Evolutionary conservation across 2,329 filamentous ascomycete genomes (phyloP), one percentile per base, ranked within the genome.

Genomic region (Onygenales sp.): DNA sequence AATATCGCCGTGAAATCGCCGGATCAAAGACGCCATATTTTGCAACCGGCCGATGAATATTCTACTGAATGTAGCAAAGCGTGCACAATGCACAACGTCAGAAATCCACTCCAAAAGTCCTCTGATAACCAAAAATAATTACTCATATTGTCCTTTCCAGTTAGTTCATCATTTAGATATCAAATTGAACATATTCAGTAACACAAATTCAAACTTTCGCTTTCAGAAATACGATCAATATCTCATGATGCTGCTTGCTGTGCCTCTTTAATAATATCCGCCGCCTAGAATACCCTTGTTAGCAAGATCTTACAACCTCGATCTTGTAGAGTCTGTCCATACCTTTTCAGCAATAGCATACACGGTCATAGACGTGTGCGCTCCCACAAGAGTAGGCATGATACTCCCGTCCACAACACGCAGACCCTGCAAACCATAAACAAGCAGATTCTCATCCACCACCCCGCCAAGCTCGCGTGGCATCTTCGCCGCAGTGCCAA

Each of bases 301-400:
- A 31, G 43, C 43, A 44, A 13, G 14, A 44, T 5, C 14, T 44
- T 44, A 3, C 3, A 44, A 31, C 43, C 27, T 44, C 44, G 43
- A 41, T 5, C 52, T 48, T 49, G 51, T 54, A 50, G 3, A 5
- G 4, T 3, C 36, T n/a, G 13, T 39, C 7, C 45, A 45, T 27
- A 51, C 67, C 42, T 71, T 65, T 52, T 70, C 68, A 3, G 65
- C 61, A 13, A 71, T 55, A 5, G 66, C 68, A 59, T 71, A 72
- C 6, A 69, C 48, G 2, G 66, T 60, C 0, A 61, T 63, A 42
- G 69, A 64, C 2, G 65, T 57, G 51, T 70, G 65, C 7, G 60
- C 64, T 31, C 61, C 62, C 11, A 70, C 54, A 3, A 61, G 58
- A 9, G 67, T 53, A 7, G 68, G 67, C 32, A 70, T 54, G 3